Conservation (phyloP, 768 basidiomycete species). For the Pleurotus platypus region DNA sequence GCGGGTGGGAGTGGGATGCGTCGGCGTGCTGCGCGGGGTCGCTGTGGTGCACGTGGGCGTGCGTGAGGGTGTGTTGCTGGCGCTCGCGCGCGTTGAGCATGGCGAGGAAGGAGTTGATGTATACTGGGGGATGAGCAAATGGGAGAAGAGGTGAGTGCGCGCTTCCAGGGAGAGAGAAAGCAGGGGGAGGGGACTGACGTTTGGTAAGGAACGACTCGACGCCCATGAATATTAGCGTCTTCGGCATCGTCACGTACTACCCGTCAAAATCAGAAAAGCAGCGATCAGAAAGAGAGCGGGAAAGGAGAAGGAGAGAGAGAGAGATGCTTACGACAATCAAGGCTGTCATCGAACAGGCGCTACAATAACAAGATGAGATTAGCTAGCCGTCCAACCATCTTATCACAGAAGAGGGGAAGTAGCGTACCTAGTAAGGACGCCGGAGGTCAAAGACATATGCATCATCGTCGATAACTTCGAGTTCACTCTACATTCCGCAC, state of each 20-base stretch:
- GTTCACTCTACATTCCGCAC: background rate
- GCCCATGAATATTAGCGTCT: background rate
- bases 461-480: background rate
- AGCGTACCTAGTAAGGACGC: background rate
- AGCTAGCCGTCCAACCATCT: background rate
- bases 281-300: no score
- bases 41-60: no score
- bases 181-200: background rate
- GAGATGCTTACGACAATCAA: background rate
- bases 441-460: background rate
- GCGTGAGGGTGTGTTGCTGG: background rate
- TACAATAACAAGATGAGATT: background rate
- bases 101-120: conserved; percentile 1
- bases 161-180: background rate
- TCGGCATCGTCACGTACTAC: background rate
- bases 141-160: background rate
- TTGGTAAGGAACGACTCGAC: conserved; percentile 5
- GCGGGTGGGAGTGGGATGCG: no score
- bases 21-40: no score
- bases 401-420: no score
- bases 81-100: conserved; percentile 4
- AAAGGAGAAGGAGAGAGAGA: background rate
- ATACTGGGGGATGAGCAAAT: background rate
- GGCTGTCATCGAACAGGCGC: background rate
- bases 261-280: background rate